Base-by-base conservation (phyloP, 805 yeast genomes). In the Kodamaea fukazawae region DNA sequence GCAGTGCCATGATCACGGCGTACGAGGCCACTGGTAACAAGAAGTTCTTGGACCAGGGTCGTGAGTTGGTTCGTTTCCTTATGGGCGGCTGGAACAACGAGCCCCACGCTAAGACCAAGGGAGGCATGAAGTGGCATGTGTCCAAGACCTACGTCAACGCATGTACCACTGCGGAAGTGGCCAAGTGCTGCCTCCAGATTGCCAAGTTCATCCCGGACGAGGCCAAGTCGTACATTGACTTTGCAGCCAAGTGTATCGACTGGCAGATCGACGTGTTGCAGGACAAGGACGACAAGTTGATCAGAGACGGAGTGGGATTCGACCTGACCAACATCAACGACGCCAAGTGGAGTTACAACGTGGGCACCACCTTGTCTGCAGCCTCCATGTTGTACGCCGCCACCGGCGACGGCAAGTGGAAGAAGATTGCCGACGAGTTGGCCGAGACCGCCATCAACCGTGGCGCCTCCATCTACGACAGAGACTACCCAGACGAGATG, bases 121-220 rank as follows among this genome's bases (percentile, higher is more conserved):
- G 87, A 25, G 90, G 88, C 9, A 72, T 81, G 47, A 60, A 71
- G 45, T 83, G 90, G 89, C 87, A 83, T 53, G 63, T 79, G 9
- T 64, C 67, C 32, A 78, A 79, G 59, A 58, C 70, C 20, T 82
- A 81, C 46, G 66, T 81, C 51, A 76, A 79, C 51, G 70, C 88
- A 9, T 81, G 85, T 48, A 79, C 86, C 26, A 79, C 84, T 2
- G 80, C 83, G 7, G 86, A 82, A 51, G 73, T 73, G 16, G 88
- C 87, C 4, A 67, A 78, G 52, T 79, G 80, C 4, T 76, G 79
- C 46, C 65, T 81, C 45, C 74, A 78, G 55, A 58, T 80, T 37
- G 76, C 84, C 28, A 67, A 65, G 46, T 75, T 71, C 49, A 66
- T 76, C 25, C 76, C 80, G 5, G 58, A 67, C 15, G 80, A 78